Percentiles rank a stretch among this genome's conserved stretches.
phyloP scores from a whole-genome alignment of 2,329 filamentous ascomycete genomes.

The Parastagonospora avenae region DNA sequence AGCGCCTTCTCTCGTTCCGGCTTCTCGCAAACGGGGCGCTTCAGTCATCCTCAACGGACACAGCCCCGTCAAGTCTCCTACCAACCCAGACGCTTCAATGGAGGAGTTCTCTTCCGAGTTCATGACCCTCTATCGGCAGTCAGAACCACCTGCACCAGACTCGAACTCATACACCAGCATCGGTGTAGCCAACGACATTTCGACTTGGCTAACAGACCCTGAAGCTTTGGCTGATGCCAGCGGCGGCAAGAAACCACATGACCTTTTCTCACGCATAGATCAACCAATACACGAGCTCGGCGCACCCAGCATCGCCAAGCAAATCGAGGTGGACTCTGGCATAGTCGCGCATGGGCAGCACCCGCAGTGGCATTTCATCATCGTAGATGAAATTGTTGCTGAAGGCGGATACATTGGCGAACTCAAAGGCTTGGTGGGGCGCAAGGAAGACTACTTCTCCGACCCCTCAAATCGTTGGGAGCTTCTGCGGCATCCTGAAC shows the following conservation, averaged over 20 bases:
- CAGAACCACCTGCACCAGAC: constrained; percentile 60
- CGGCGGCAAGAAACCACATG: constrained; percentile 64
- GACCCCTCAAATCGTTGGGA: constrained; percentile 55
- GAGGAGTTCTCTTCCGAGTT: constrained; percentile 79
- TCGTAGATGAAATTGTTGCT: constrained; percentile 57
- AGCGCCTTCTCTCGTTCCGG: constrained; percentile 68
- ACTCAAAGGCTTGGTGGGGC: constrained; percentile 65
- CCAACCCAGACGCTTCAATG: constrained; percentile 67
- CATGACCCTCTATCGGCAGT: constrained; percentile 72
- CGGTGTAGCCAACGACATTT: constrained; percentile 73
- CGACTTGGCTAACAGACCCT: constrained; percentile 77
- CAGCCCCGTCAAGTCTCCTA: constrained; percentile 79
- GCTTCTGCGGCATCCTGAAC: constrained; percentile 55
- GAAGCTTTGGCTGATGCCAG: constrained; percentile 71
- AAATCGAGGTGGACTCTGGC: constrained; percentile 58
- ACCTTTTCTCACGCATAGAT: constrained; percentile 72
- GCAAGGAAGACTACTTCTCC: constrained; percentile 54
- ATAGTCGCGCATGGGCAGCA: constrained; percentile 60
- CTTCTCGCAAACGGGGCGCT: constrained; percentile 64
- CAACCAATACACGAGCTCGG: constrained; percentile 59
- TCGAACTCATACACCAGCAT: constrained; percentile 82
- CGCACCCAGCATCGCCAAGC: constrained; percentile 57
- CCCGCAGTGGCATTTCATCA: constrained; percentile 74
- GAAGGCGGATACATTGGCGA: constrained; percentile 67
- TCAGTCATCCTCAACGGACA: constrained; percentile 65